Evolutionary conservation across 2,329 filamentous ascomycete species (phyloP).

Genomic region (Penicillium sp.): DNA sequence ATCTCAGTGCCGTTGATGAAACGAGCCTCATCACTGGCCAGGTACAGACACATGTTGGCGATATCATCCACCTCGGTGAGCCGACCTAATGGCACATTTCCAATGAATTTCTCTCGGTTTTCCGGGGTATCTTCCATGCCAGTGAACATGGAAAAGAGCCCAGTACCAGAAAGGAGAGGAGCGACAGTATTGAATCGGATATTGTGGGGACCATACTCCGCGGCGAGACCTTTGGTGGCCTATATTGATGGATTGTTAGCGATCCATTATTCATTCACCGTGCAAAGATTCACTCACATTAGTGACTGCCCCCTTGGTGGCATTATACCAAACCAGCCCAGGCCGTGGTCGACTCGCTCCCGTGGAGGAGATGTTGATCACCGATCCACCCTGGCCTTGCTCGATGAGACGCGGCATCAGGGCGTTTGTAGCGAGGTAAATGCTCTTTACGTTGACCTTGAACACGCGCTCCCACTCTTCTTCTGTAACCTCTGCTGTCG

Average conservation of each 20-base stretch:
- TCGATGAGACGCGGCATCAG: conserved; percentile 39
- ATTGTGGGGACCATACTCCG: conserved; percentile 69
- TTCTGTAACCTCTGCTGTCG: conserved; percentile 43
- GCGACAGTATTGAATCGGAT: conserved; percentile 73
- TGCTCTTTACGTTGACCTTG: conserved; percentile 45
- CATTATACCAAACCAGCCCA: conserved; percentile 48
- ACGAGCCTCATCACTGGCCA: conserved; percentile 68
- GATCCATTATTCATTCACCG: neutral
- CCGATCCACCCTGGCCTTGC: conserved; percentile 41
- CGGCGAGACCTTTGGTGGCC: conserved; percentile 65
- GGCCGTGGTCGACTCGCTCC: conserved; percentile 44
- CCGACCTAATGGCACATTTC: conserved; percentile 45
- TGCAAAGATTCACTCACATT: conserved; percentile 33
- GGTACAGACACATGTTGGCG: conserved; percentile 67
- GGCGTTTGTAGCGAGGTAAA: conserved; percentile 37
- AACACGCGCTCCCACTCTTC: conserved; percentile 46
- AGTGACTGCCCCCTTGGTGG: conserved; percentile 45
- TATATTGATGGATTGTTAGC: conserved; percentile 21
- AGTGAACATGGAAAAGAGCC: conserved; percentile 52
- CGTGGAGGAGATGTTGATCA: conserved; percentile 48
- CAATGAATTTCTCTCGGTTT: conserved; percentile 45
- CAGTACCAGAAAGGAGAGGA: conserved; percentile 65
- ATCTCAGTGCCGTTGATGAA: conserved; percentile 73
- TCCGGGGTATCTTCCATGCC: conserved; percentile 47
- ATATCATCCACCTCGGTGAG: conserved; percentile 57